Evolutionary conservation across 495 filamentous ascomycete genomes (phyloP), one percentile per base, ranked within the genome.

Genomic region (Tuber umbilicatum): DNA sequence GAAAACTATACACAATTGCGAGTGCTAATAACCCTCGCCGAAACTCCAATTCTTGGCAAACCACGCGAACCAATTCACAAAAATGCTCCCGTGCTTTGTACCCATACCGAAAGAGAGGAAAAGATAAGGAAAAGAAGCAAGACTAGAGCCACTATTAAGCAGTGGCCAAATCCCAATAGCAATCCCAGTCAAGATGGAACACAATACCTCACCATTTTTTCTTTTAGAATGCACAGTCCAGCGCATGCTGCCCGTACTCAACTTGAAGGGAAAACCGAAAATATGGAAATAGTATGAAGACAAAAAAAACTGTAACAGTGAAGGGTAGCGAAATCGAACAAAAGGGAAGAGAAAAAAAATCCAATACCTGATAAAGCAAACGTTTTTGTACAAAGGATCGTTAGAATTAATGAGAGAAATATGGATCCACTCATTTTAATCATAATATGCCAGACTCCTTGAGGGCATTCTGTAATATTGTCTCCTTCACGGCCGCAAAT

Each of bases 401-500:
- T 72, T 68, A 70, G 70, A 71, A 67, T 73, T 78, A 75, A 73
- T 72, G 74, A 73, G 70, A 70, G 76, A 78, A 73, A 43, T 72
- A 67, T 70, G 67, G 70, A 79, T 75, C 78, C 76, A 55, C 71
- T 76, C 86, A 85, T 47, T 69, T 73, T 80, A 83, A 83, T 91
- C 86, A 97, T 82, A 98, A 88, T 83, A 99, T 98, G 77, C 95
- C 95, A 6, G 95, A 97, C 83, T 99, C 95, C 86, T 95, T 97
- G 82, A 99, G 86, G 37, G 95, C 95, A 83, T 98, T 99, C 84
- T 98, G 96, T 68, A 99, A 87, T 77, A 99, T 98, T 42, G 95
- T 99, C 85, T 99, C 95, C 84, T 99, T 99, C 55, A 99, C 95
- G 5, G 95, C 95, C 43, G 95, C 95, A 84, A 99, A 99, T 45